Base-by-base conservation (phyloP, 225 moss, liverwort and hornwort species). In the Ulota crispa region DNA sequence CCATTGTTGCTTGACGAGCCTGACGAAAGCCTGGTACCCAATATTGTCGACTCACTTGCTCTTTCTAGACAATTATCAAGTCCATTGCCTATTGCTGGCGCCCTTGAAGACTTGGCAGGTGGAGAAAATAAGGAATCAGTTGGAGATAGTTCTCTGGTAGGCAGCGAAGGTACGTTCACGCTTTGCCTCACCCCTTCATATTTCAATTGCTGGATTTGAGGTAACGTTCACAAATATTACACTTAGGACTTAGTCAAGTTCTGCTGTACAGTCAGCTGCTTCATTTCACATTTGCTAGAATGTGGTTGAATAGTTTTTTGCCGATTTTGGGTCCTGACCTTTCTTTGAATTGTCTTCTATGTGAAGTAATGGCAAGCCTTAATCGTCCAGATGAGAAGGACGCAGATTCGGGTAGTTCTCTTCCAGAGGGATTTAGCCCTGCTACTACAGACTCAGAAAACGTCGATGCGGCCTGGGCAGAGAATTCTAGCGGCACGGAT, bases 371-470 rank as follows among this genome's bases (percentile, higher is more conserved):
- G 39, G 70, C 78, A 83, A 78, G 53, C 70, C 74, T 78, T 31
- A 81, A 75, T 47, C 62, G 27, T 43, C 36, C 78, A 61, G 62
- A 75, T 64, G 89, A 88, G 78, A 82, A 78, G 76, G 86, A 76
- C 57, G 41, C 76, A 47, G 83, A 86, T 60, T 82, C 83, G 53
- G 79, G 87, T 79, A 86, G 81, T 84, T 53, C 88, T 56, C 86
- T 71, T 19, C 82, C 92, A 56, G 92, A 93, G 75, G 92, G 92
- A 66, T 88, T 84, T 68, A 93, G 85, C 64, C 93, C 93, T 75
- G 85, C 89, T 53, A 87, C 92, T 59, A 87, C 88, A 55, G 90
- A 94, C 78, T 90, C 96, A 41, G 86, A 83, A 78, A 91, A 83
- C 36, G 76, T 90, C 53, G 88, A 88, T 37, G 67, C 73, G 53